Percentiles rank a stretch among this genome's conserved stretches.
Conservation (phyloP, 2,329 filamentous ascomycete genomes). For the Geosmithia morbida region DNA sequence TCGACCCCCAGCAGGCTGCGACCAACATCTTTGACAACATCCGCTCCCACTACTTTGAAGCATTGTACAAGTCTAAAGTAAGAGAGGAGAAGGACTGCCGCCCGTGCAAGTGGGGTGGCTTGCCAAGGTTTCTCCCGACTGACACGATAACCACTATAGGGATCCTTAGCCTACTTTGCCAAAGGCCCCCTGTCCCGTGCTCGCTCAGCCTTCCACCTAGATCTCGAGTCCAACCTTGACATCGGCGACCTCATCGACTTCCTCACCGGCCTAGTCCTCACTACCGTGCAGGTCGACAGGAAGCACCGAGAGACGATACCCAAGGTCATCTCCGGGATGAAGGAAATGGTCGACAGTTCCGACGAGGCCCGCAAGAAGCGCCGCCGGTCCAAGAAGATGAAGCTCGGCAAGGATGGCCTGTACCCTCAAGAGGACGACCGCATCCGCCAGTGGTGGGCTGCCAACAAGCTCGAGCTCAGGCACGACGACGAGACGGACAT, state of each 20-base stretch:
- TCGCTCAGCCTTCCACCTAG: slow-evolving; percentile 53
- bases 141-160: slow-evolving; percentile 26
- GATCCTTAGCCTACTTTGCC: slow-evolving; percentile 68
- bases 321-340: slow-evolving; percentile 42
- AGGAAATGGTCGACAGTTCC: slow-evolving; percentile 39
- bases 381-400: slow-evolving; percentile 46
- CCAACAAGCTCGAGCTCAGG: slow-evolving; percentile 34
- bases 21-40: slow-evolving; percentile 43
- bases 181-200: slow-evolving; percentile 69
- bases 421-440: slow-evolving; percentile 52
- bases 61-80: slow-evolving; percentile 50
- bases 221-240: slow-evolving; percentile 43
- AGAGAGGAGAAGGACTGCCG: slow-evolving; percentile 7
- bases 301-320: slow-evolving; percentile 65
- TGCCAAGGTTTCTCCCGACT: no score
- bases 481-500: slow-evolving; percentile 29
- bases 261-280: slow-evolving; percentile 53
- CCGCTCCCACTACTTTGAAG: slow-evolving; percentile 42
- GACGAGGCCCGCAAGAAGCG: slow-evolving; percentile 24
- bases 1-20: slow-evolving; percentile 23
- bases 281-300: slow-evolving; percentile 56
- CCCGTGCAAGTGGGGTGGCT: background rate
- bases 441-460: slow-evolving; percentile 57
- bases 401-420: slow-evolving; percentile 52
- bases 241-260: slow-evolving; percentile 53